Evolutionary conservation across 2,329 filamentous ascomycete species (phyloP).

Genomic region (Fusarium equiseti): DNA sequence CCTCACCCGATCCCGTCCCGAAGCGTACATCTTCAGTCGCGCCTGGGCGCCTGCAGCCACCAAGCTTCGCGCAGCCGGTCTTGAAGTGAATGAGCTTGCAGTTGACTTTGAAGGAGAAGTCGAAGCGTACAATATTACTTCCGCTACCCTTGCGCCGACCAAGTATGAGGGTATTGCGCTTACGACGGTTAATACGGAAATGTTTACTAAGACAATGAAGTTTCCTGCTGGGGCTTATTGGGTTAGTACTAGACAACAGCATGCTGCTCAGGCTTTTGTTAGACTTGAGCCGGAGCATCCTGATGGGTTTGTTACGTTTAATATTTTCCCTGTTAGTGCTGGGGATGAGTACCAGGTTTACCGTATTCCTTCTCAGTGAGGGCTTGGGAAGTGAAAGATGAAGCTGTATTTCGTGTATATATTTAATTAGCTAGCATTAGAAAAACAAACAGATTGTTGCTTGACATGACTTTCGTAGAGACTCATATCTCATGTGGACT

Average conservation of each 20-base stretch:
- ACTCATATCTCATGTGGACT: conserved; percentile 5
- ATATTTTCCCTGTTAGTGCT: conserved; percentile 45
- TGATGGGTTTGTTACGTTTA: conserved; percentile 50
- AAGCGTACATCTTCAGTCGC: conserved; percentile 49
- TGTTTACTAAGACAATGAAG: conserved; percentile 28
- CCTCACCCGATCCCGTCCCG: conserved; percentile 47
- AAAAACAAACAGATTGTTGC: too few species aligned
- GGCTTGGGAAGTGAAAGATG: too few species aligned
- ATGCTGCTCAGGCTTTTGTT: conserved; percentile 48
- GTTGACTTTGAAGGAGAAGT: conserved; percentile 44
- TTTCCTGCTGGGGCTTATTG: conserved; percentile 49
- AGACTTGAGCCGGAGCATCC: conserved; percentile 50
- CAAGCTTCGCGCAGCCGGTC: conserved; percentile 43
- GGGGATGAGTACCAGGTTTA: conserved; percentile 52
- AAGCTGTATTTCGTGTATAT: background rate
- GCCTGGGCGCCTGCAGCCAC: conserved; percentile 47
- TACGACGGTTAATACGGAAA: conserved; percentile 41
- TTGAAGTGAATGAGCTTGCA: conserved; percentile 42
- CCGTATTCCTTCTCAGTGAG: conserved; percentile 19
- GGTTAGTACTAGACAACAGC: conserved; percentile 50
- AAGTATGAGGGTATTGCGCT: conserved; percentile 48
- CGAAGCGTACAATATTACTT: conserved; percentile 46
- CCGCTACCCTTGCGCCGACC: conserved; percentile 14
- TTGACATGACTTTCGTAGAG: background rate
- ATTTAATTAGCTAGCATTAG: background rate